Conservation (phyloP, 1,139 yeast species). For the Blastobotrys aristatus region DNA sequence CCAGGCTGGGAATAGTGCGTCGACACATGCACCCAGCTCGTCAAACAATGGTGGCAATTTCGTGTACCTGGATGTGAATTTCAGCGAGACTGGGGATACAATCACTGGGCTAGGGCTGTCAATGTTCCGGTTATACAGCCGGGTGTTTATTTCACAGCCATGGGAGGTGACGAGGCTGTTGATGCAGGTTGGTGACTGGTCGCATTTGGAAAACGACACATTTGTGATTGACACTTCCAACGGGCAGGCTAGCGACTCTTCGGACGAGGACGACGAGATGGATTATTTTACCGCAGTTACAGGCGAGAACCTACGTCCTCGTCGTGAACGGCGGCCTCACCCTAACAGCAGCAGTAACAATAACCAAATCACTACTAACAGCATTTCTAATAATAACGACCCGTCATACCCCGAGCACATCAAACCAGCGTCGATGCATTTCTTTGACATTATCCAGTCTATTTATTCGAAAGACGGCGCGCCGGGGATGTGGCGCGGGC, state of each 20-base stretch:
- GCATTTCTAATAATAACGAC: not conserved
- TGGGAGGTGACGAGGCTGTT: slow-evolving; percentile 77
- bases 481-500: slow-evolving; percentile 78
- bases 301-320: slow-evolving; percentile 19
- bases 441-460: slow-evolving; percentile 67
- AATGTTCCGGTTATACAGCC: slow-evolving; percentile 62
- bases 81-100: slow-evolving; percentile 18
- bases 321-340: not conserved
- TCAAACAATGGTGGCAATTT: slow-evolving; percentile 35
- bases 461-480: slow-evolving; percentile 75
- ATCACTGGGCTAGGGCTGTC: slow-evolving; percentile 43
- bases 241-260: slow-evolving; percentile 9
- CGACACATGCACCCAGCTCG: slow-evolving; percentile 45
- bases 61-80: slow-evolving; percentile 15
- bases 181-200: slow-evolving; percentile 66
- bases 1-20: slow-evolving; percentile 29
- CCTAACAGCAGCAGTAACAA: too few relatives aligned
- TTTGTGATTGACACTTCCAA: not conserved
- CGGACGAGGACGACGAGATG: slow-evolving; percentile 37
- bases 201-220: slow-evolving; percentile 14
- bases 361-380: slow-evolving; percentile 15
- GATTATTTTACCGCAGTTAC: slow-evolving; percentile 45
- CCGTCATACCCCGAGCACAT: not conserved
- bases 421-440: slow-evolving; percentile 47
- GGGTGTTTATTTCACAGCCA: slow-evolving; percentile 73